These are phyloP conservation scores for Linnemannia exigua DNA, from an alignment of 192 early-diverging fungal species.

Conservation along the genomic window DNA sequence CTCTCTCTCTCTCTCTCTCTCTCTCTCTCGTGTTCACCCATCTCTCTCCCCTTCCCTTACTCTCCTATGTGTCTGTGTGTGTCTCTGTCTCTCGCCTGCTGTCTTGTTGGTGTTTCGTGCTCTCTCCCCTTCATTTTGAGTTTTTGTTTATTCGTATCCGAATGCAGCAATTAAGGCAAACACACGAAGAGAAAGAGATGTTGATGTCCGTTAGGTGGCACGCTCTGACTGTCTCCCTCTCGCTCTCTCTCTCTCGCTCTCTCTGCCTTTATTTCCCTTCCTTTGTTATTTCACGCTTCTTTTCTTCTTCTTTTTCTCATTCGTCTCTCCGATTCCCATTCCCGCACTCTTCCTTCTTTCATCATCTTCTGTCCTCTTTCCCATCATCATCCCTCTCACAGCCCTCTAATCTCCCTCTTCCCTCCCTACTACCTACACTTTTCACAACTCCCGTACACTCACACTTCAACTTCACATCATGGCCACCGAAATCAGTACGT, in stretches of 20 bases:
- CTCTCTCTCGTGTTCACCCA: background rate
- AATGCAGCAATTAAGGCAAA: slow-evolving; percentile 2
- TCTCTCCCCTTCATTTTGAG: background rate
- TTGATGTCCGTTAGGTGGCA: background rate
- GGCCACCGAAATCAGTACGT: slow-evolving; percentile 41
- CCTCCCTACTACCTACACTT: no score
- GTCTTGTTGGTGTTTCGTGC: background rate
- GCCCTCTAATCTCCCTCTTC: background rate
- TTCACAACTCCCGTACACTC: background rate
- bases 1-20: background rate
- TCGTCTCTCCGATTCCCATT: slow-evolving; percentile 11
- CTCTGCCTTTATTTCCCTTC: background rate
- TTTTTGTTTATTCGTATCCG: background rate
- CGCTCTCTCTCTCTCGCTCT: background rate
- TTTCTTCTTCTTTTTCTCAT: background rate
- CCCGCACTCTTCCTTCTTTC: background rate
- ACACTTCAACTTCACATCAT: slow-evolving; percentile 17
- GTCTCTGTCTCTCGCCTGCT: background rate
- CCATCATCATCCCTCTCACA: background rate
- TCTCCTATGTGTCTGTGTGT: no score
- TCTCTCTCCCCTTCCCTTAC: no score
- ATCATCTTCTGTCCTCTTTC: background rate
- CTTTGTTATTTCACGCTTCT: background rate
- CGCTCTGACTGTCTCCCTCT: background rate
- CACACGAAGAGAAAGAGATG: background rate